phyloP scores from a whole-genome alignment of 306 rosid genomes.

The Prunus campanulata region DNA sequence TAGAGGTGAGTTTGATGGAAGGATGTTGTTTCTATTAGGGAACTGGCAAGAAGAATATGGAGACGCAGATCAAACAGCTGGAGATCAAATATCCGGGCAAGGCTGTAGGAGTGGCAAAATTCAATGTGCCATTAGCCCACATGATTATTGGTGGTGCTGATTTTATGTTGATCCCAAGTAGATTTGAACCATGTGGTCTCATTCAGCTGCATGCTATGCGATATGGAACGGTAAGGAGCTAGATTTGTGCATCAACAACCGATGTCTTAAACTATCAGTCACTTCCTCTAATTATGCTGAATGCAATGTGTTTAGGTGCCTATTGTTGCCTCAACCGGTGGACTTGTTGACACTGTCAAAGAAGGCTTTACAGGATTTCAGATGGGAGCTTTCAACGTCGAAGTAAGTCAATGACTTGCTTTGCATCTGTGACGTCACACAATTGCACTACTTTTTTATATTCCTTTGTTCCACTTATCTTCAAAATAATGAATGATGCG shows the following conservation, averaged over 20 bases:
- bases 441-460: not conserved
- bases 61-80: conserved; percentile 34
- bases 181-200: conserved; percentile 57
- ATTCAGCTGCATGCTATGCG: conserved; percentile 58
- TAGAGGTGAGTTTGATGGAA: conserved; percentile 10
- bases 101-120: conserved; percentile 39
- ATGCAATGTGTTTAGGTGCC: conserved; percentile 30
- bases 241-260: not conserved
- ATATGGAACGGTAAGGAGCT: conserved; percentile 46
- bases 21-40: conserved; percentile 29
- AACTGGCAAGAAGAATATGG: conserved; percentile 46
- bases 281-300: not conserved
- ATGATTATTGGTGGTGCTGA: conserved; percentile 43
- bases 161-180: conserved; percentile 43
- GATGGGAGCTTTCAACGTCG: conserved; percentile 38
- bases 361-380: conserved; percentile 51
- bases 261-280: not conserved
- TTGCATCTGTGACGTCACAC: not conserved
- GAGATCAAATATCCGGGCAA: conserved; percentile 36
- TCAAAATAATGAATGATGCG: not conserved
- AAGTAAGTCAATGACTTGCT: conserved; percentile 26
- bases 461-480: not conserved
- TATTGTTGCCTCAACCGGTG: conserved; percentile 48
- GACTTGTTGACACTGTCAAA: conserved; percentile 52
- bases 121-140: conserved; percentile 46